A percentile compares a stretch with the other conserved stretches of the same genome.
Evolutionary conservation across 345 rosid genomes (phyloP).

Genomic region (Euclidium syriacum): DNA sequence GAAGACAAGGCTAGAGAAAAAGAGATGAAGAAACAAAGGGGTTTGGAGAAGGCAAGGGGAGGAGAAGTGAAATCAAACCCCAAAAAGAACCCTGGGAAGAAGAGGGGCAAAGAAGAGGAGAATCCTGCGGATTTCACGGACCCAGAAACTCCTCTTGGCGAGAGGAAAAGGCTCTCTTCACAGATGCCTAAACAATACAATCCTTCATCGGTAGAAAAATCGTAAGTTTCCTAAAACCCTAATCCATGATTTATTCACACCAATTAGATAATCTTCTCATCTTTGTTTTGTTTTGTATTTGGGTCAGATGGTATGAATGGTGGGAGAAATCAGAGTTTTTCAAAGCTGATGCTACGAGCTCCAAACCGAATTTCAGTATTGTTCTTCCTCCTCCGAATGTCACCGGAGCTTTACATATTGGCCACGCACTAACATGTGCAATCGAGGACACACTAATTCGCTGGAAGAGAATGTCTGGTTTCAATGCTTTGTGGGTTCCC

Average conservation of each 20-base stretch:
- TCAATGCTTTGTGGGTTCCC: conserved; percentile 81
- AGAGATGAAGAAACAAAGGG: conserved; percentile 63
- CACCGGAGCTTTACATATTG: conserved; percentile 88
- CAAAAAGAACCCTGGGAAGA: conserved; percentile 52
- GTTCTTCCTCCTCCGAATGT: conserved; percentile 92
- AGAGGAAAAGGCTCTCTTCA: conserved; percentile 55
- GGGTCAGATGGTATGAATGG: conserved; percentile 70
- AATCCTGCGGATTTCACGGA: conserved; percentile 53
- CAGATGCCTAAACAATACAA: conserved; percentile 73
- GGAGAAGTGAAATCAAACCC: conserved; percentile 40
- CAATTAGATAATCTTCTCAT: background rate
- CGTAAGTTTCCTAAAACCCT: conserved; percentile 57
- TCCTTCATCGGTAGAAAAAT: conserved; percentile 62
- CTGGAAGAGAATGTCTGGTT: conserved; percentile 84
- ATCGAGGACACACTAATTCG: conserved; percentile 74
- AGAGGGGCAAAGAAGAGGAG: conserved; percentile 48
- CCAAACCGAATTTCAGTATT: conserved; percentile 57
- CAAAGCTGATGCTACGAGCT: conserved; percentile 55
- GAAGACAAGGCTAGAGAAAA: conserved; percentile 52
- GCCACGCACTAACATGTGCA: conserved; percentile 88
- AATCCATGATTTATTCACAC: background rate
- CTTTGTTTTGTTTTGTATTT: background rate
- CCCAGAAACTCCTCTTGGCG: conserved; percentile 56
- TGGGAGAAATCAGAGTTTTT: conserved; percentile 72
- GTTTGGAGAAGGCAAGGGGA: conserved; percentile 48